phyloP scores from a whole-genome alignment of 2,329 filamentous ascomycete species.

The Colletotrichum sp. region DNA sequence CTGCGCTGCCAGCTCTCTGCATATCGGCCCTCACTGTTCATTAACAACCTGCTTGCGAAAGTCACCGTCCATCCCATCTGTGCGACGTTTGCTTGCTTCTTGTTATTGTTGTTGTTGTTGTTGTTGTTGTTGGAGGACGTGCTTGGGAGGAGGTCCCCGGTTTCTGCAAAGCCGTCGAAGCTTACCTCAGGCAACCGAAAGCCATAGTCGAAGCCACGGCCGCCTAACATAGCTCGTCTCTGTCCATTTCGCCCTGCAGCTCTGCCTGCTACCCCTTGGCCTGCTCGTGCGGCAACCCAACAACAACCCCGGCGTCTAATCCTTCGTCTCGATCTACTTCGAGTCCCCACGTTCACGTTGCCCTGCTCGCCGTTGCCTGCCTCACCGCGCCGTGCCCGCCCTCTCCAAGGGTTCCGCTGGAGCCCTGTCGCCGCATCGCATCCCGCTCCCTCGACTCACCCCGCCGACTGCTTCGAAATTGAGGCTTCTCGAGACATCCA shows the following conservation, averaged over 20 bases:
- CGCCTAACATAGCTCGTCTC: conserved; percentile 7
- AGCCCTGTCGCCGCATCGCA: neutral
- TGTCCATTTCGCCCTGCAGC: neutral
- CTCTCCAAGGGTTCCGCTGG: neutral
- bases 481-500: neutral
- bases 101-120: neutral
- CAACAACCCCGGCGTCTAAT: neutral
- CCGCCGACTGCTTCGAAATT: neutral
- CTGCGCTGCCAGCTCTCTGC: neutral
- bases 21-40: neutral
- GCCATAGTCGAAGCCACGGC: conserved; percentile 17
- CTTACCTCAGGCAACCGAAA: conserved; percentile 8
- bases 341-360: neutral
- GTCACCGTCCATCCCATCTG: neutral
- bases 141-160: neutral
- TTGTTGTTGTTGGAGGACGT: neutral
- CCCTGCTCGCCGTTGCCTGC: conserved; percentile 4
- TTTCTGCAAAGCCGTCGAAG: neutral
- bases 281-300: neutral
- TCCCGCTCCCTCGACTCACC: neutral
- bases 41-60: neutral
- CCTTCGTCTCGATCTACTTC: neutral
- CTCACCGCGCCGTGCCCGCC: neutral
- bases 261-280: neutral
- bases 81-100: neutral